phyloP scores from a whole-genome alignment of 225 moss, liverwort and hornwort species.

The Pseudoscleropodium purum region DNA sequence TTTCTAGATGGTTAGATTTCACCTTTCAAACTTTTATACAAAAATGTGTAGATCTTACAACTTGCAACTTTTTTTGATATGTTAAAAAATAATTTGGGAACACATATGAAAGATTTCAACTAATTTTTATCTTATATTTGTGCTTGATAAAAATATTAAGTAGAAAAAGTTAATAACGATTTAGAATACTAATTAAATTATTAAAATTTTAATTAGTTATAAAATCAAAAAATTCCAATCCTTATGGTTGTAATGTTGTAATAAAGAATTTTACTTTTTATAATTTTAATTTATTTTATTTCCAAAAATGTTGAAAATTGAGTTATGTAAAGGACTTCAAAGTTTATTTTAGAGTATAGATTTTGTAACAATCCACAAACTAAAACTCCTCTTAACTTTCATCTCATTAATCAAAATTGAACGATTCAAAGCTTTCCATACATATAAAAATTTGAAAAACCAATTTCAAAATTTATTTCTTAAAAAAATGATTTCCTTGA shows the following conservation, averaged over 20 bases:
- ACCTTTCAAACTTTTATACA: background rate
- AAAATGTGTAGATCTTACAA: background rate
- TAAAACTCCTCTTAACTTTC: background rate
- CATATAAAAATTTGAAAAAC: background rate
- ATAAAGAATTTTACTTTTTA: background rate
- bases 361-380: accelerated
- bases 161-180: accelerated
- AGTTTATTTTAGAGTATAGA: background rate
- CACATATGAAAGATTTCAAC: background rate
- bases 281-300: background rate
- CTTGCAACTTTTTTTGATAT: background rate
- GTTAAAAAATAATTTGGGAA: accelerated
- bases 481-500: background rate
- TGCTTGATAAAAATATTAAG: background rate
- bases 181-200: background rate
- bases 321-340: background rate
- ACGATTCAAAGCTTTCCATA: background rate
- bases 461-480: background rate
- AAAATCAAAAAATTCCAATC: background rate
- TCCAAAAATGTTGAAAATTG: background rate
- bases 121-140: background rate
- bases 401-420: background rate
- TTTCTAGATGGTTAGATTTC: background rate
- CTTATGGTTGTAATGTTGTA: background rate
- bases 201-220: background rate